phyloP scores from a whole-genome alignment of 164 flowering plant genomes.

The Tetracentron sinense region DNA sequence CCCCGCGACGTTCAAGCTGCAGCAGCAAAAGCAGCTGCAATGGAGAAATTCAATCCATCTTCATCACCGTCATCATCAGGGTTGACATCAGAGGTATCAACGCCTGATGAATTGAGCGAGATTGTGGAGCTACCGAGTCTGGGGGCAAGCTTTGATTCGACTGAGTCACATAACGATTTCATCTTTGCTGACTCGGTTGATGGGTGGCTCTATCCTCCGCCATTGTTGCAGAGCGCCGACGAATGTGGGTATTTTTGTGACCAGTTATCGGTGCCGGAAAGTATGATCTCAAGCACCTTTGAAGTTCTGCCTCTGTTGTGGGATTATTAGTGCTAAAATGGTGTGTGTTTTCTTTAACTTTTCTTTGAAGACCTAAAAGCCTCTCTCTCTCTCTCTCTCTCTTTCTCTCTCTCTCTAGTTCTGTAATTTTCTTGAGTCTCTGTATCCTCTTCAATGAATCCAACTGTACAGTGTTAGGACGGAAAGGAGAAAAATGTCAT shows the following conservation, averaged over 20 bases:
- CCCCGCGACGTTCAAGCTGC: constrained; percentile 74
- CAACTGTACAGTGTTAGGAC: constrained; percentile 22
- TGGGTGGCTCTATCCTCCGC: constrained; percentile 35
- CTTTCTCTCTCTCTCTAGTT: constrained; percentile 5
- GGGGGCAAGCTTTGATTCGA: constrained; percentile 28
- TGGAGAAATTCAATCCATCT: constrained; percentile 35
- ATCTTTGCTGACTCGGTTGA: constrained; percentile 31
- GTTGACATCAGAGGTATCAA: constrained; percentile 1
- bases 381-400: neutral
- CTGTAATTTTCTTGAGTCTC: neutral
- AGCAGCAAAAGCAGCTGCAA: constrained; percentile 68
- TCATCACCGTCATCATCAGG: constrained; percentile 14
- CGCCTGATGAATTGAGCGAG: constrained; percentile 43
- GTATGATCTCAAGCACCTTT: constrained; percentile 17
- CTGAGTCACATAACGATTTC: constrained; percentile 25
- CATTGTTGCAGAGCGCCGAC: constrained; percentile 16
- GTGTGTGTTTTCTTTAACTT: constrained; percentile 18
- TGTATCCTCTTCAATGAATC: constrained; percentile 17
- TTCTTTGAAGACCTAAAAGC: constrained; percentile 27
- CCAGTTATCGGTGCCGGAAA: constrained; percentile 16
- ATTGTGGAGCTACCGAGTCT: constrained; percentile 64
- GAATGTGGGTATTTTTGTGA: constrained; percentile 19
- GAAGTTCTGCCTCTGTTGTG: constrained; percentile 36
- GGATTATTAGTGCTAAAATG: constrained; percentile 16
- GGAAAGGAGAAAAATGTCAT: constrained; percentile 16